Evolutionary conservation across 768 basidiomycete species (phyloP), one percentile per base, ranked within the genome.

Genomic region (Boletus rufocinnamomeus): DNA sequence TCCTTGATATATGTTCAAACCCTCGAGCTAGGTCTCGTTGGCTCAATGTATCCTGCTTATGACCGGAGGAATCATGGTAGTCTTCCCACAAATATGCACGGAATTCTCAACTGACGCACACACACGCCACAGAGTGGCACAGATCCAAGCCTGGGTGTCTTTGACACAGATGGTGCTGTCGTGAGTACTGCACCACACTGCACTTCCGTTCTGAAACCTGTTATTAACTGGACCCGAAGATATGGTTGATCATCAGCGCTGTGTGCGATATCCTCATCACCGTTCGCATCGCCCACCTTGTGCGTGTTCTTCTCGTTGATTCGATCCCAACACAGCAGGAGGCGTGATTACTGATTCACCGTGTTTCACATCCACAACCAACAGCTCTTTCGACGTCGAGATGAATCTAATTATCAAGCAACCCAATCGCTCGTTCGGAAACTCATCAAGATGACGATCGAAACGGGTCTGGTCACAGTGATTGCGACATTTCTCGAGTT

Each of bases 401-500:
- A 17, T 6, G 34, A 19, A 52, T 50, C 57, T 8, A 10, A 14
- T 32, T 46, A 28, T 41, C 46, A 2, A 16, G 47, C 37, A n/a
- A 62, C 58, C 41, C 61, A 61, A 9, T 47, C 51, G 6, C 53
- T 56, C 25, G 44, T 62, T 35, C 48, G 47, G n/a, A 60, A 55
- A 40, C 60, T 61, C 28, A 19, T 61, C 38, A 59, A 61, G 47
- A 47, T 61, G 25, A 61, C 60, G 21, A 59, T 61, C 47, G 58
- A 61, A 48, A 61, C 60, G 5, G 61, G 52, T 6, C 30, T 62
- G 11, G 59, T 47, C 21, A 62, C 60, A 6, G 60, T 62, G 17
- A 27, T 59, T 1, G 60, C 58, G 7, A 60, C 58, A n/a, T 16
- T 62, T 13, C 57, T 62, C 21, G 60, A 62, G 44, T 61, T 61